Evolutionary conservation across 2,329 filamentous ascomycete genomes (phyloP), one percentile per base, ranked within the genome.

Genomic region (Colletotrichum sojae): DNA sequence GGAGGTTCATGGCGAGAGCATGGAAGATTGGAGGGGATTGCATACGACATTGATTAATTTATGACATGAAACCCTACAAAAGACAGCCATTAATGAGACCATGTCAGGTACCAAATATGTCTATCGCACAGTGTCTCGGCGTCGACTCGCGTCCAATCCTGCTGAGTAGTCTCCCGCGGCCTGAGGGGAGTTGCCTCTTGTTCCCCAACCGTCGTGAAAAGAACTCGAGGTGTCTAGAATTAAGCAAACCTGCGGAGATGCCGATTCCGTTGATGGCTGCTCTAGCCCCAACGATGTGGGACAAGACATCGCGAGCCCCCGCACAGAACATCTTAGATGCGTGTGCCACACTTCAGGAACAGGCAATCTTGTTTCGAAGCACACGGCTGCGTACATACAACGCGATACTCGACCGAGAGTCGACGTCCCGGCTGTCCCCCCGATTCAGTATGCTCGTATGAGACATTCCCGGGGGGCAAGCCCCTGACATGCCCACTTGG

Each of bases 281-380:
- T 43, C 40, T 43, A n/a, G 12, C 46, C 5, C 46, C 51, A 36
- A n/a, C 22, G 22, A 13, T 12, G 48, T 68, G 13, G 13, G 51
- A 61, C 56, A 31, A 56, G 62, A 61, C 55, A 69, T 18, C 31
- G 12, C 18, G 61, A 55, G 48, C 49, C 36, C 52, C 36, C 51
- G 39, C 45, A 16, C 39, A 20, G 51, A 53, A 43, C 27, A 54
- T 22, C 18, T 46, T 18, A 60, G 4, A 12, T 36, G 54, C 6
- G 18, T 36, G 65, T 69, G 20, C n/a, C 3, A 71, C 65, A 18
- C 13, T 5, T 52, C 55, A 65, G 65, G 55, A 53, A 71, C 69
- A 69, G 45, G 59, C 43, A 69, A 71, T 64, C 40, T 68, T 63
- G 27, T 56, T 67, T 63, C 39, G 54, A 55, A 52, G 58, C 27